Evolutionary conservation across 2,329 filamentous ascomycete species (phyloP), one percentile per base, ranked within the genome.

Genomic region (Phoma sp.): DNA sequence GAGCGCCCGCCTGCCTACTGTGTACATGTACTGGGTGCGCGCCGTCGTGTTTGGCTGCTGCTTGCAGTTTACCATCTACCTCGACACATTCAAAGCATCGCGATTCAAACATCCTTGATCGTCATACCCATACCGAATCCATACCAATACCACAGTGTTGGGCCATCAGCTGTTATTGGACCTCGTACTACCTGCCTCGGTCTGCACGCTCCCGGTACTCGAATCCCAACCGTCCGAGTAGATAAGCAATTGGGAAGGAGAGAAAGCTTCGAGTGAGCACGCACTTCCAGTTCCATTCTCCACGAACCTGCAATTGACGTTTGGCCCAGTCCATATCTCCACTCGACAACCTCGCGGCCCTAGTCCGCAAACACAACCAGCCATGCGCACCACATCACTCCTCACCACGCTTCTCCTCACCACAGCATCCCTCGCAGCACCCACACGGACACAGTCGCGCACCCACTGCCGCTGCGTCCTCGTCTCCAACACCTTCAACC

Each of bases 391-490:
- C 38, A 60, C 44, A 51, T 61, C 65, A 58, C 47, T 67, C 15
- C 31, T 60, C 57, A 55, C 46, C 36, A 29, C 60, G 32, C 29
- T 65, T 15, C 36, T 62, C 8, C 25, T 62, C 35, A 44, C 55
- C 51, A 54, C 58, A 22, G 19, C 59, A 41, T 36, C 58, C 32
- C 41, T 64, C 43, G 58, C 56, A 32, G 52, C 65, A 13, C 46
- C 61, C 48, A 52, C 54, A 33, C 27, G 45, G 17, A 69, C 71
- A 21, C 58, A 61, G 12, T 62, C 69, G 41, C 59, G 63, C 41
- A 67, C 67, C 21, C 65, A 66, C 43, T 74, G 71, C 60, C 68
- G 65, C 45, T 74, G 71, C 57, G 58, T 62, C 32, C 57, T 73
- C 35, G 54, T 67, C 38, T 56, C 58, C 19, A 50, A 63, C 43